Evolutionary conservation across 2,329 filamentous ascomycete species (phyloP).

Genomic region (Cordyceps javanica): DNA sequence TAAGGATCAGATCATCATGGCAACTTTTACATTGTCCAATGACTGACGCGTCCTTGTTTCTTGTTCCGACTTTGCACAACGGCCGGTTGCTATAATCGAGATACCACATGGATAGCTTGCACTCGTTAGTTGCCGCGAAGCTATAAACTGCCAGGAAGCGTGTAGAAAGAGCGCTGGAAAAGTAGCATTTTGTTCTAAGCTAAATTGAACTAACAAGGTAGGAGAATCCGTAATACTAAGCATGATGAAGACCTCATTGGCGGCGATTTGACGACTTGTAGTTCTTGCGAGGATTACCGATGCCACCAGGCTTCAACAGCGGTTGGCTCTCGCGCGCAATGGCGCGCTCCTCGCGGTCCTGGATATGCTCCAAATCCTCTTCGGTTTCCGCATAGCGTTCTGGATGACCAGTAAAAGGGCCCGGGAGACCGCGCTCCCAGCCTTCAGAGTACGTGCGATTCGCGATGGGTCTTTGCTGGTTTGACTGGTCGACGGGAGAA

Average conservation of each 20-base stretch:
- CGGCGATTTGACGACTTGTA: slow-evolving; percentile 26
- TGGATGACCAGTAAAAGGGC: slow-evolving; percentile 46
- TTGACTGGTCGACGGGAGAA: slow-evolving; percentile 22
- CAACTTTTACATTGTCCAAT: background rate
- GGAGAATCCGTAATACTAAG: background rate
- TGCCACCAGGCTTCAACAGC: slow-evolving; percentile 43
- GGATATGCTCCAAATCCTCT: slow-evolving; percentile 44
- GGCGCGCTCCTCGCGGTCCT: slow-evolving; percentile 45
- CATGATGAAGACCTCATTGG: background rate
- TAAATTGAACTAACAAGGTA: background rate
- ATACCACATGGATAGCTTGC: too few species aligned
- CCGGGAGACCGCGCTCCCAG: slow-evolving; percentile 44
- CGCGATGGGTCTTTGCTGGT: slow-evolving; percentile 30
- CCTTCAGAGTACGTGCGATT: slow-evolving; percentile 43
- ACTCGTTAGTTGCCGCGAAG: background rate
- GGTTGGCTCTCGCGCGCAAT: slow-evolving; percentile 46
- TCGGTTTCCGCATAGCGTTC: slow-evolving; percentile 46
- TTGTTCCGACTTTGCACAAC: background rate
- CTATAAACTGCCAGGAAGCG: background rate
- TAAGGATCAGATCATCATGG: background rate
- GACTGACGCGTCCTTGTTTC: background rate
- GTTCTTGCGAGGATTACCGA: slow-evolving; percentile 38
- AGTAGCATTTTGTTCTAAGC: background rate
- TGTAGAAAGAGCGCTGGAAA: background rate
- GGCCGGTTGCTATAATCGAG: too few species aligned